Percentiles rank a stretch among this genome's conserved stretches.
Conservation (phyloP, 192 early-diverging fungal species). For the Coemansia sp. region DNA sequence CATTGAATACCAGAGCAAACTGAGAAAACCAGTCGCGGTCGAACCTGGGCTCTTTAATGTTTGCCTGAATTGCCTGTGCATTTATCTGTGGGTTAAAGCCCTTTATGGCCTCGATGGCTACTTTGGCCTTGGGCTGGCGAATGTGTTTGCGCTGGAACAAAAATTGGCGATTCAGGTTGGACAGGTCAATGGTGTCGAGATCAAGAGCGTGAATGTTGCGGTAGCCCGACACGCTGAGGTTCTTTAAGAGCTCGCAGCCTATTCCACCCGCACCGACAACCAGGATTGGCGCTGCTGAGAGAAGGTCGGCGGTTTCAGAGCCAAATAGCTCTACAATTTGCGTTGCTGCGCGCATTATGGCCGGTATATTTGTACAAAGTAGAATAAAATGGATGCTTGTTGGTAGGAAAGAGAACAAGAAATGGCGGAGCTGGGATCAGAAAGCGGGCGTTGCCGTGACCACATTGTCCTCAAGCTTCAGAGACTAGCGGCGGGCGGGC, state of each 20-base stretch:
- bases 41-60: constrained; percentile 85
- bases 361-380: too few relatives aligned
- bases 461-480: too few relatives aligned
- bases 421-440: too few relatives aligned
- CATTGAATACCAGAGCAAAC: constrained; percentile 93
- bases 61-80: constrained; percentile 64
- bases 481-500: too few relatives aligned
- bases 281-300: constrained; percentile 48
- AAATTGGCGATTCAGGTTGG: constrained; percentile 99
- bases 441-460: too few relatives aligned
- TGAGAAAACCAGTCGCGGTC: constrained; percentile 81
- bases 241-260: constrained; percentile 97
- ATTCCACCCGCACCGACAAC: constrained; percentile 92
- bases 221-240: constrained; percentile 88
- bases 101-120: constrained; percentile 79
- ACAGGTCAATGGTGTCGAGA: constrained; percentile 97
- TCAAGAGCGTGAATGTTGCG: constrained; percentile 82
- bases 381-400: too few relatives aligned
- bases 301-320: constrained; percentile 5
- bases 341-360: background rate
- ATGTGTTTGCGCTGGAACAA: constrained; percentile 95
- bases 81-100: constrained; percentile 80
- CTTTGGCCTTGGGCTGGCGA: constrained; percentile 84
- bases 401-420: too few relatives aligned
- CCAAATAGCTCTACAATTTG: constrained; percentile 33